Base-by-base conservation (phyloP, 257 asterid genomes). In the Ilex aquifolium region DNA sequence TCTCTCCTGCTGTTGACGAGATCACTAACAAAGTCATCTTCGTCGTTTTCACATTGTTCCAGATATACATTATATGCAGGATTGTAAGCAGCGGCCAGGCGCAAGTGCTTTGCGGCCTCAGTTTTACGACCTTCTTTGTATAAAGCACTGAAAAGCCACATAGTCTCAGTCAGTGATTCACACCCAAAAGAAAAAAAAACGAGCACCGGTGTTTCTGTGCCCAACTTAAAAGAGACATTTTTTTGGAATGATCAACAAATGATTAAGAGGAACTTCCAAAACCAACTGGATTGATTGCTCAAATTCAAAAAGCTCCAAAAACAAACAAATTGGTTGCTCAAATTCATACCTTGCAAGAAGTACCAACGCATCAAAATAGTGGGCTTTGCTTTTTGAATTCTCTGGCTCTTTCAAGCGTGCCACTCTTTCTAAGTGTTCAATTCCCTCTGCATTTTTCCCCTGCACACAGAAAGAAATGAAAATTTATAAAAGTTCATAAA, bases 371-470 rank as follows among this genome's bases (percentile, higher is more conserved):
- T 90, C 99, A 44, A 85, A 85, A 79, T 85, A 93, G 78, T 82
- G 97, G 31, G 83, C 83, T 80, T 78, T 87, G 85, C 75, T 73
- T 73, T 73, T 90, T 62, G 83, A 21, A 78, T 87, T 87, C 70
- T 50, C 72, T 3, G 99, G 97, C 74, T 87, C 97, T 69, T 87
- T 74, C 69, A 87, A 51, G 64, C 65, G 61, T 71, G 81, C 84
- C 72, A 93, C 74, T 81, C 91, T 83, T 77, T 83, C 94, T 40
- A 93, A 84, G 77, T 93, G 96, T 57, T 32, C 46, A 59, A 87
- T 76, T 57, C 95, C 96, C 78, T 90, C 86, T 53, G 68, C 81
- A 61, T 69, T 73, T 82, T 85, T 90, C 32, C 91, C 94, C 97
- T 93, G 75, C 58, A 61, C 8, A 39, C 27, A 21, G 27, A 32